Percentiles rank a stretch among this genome's conserved stretches.
phyloP scores from a whole-genome alignment of 2,329 filamentous ascomycete genomes.

The Penicillium fuscoglaucum region DNA sequence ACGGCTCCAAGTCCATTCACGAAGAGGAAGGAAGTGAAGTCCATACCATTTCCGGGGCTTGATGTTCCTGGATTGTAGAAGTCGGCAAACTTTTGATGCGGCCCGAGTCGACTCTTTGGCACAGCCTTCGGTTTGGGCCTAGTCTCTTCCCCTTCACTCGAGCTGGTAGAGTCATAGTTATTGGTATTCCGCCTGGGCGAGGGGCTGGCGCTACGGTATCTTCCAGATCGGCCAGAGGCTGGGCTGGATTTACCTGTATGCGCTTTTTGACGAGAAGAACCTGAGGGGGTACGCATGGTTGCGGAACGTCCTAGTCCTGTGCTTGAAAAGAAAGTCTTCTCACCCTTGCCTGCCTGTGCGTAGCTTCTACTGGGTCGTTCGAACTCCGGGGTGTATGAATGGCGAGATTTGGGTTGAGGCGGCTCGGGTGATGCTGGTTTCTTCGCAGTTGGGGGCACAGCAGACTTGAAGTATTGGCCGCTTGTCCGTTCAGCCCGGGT shows the following conservation, averaged over 20 bases:
- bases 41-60: constrained; percentile 36
- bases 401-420: constrained; percentile 10
- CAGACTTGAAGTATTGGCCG: constrained; percentile 39
- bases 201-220: constrained; percentile 49
- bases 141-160: constrained; percentile 42
- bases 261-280: constrained; percentile 35
- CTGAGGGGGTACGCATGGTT: constrained; percentile 54
- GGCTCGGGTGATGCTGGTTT: constrained; percentile 41
- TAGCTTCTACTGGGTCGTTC: constrained; percentile 58
- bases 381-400: constrained; percentile 40
- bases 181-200: constrained; percentile 36
- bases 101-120: constrained; percentile 41
- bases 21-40: constrained; percentile 15
- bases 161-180: constrained; percentile 38
- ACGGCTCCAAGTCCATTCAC: background rate
- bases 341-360: constrained; percentile 51
- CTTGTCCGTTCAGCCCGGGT: constrained; percentile 38
- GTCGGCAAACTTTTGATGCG: constrained; percentile 32
- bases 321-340: constrained; percentile 57
- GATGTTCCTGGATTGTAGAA: constrained; percentile 26
- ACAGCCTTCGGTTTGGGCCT: constrained; percentile 42
- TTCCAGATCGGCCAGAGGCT: constrained; percentile 29
- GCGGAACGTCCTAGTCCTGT: constrained; percentile 54
- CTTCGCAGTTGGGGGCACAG: constrained; percentile 44
- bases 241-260: constrained; percentile 41